Percentiles rank a stretch among this genome's conserved stretches.
Conservation (phyloP, 1,284 basidiomycete genomes). For the Pulveroboletus sp. region DNA sequence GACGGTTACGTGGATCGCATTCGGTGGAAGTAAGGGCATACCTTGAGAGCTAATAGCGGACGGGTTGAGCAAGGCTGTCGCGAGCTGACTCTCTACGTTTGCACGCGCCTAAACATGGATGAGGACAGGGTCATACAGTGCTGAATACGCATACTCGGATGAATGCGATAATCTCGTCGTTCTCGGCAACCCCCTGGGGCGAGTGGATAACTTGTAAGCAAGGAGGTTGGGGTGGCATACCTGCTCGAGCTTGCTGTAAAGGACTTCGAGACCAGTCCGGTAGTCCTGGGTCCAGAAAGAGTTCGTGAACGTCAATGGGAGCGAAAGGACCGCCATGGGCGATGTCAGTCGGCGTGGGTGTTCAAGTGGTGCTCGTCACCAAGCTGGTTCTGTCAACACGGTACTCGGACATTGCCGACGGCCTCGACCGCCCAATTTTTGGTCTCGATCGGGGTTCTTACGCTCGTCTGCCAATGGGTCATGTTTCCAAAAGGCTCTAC, state of each 20-base stretch:
- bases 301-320: constrained; percentile 82
- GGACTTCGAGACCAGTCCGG: constrained; percentile 71
- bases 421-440: background rate
- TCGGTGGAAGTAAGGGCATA: constrained; percentile 30
- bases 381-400: background rate
- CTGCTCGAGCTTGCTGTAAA: constrained; percentile 77
- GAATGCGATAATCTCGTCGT: constrained; percentile 78
- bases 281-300: constrained; percentile 93
- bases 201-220: constrained; percentile 22
- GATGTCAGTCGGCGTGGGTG: constrained; percentile 7
- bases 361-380: constrained; percentile 29
- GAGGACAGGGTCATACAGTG: constrained; percentile 1
- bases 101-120: constrained; percentile 53
- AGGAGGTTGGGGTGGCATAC: constrained; percentile 38
- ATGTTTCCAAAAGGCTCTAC: constrained; percentile 57
- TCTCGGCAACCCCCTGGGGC: constrained; percentile 67
- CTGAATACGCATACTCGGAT: constrained; percentile 59
- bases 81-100: constrained; percentile 58
- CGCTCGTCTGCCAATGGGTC: constrained; percentile 41
- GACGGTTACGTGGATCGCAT: constrained; percentile 4
- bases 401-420: constrained; percentile 25
- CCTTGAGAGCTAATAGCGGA: constrained; percentile 48
- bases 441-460: background rate
- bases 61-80: constrained; percentile 52
- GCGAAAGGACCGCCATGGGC: constrained; percentile 77